Evolutionary conservation across 306 rosid species (phyloP).

Genomic region (Vigna trinervia): DNA sequence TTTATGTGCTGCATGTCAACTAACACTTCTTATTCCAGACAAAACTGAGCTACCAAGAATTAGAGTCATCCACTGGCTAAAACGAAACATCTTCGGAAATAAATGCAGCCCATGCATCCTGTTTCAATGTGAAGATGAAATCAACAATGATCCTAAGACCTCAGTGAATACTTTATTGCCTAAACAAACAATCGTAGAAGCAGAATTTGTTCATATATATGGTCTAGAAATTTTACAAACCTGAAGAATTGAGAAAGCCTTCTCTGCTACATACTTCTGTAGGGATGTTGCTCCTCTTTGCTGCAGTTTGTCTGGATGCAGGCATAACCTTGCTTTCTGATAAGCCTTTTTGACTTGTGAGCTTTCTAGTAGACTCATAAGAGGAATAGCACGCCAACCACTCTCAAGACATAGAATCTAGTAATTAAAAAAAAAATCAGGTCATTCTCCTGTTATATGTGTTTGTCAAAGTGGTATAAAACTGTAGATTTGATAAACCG

Average conservation of each 20-base stretch:
- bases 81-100: conserved; percentile 74
- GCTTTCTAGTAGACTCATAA: conserved; percentile 65
- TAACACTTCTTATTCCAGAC: conserved; percentile 28
- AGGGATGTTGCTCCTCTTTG: conserved; percentile 83
- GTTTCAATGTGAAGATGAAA: conserved; percentile 27
- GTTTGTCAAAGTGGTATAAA: not conserved
- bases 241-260: conserved; percentile 89
- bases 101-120: conserved; percentile 93
- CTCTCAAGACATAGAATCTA: conserved; percentile 80
- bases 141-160: conserved; percentile 15
- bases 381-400: conserved; percentile 77
- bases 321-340: conserved; percentile 89
- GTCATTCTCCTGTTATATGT: conserved; percentile 31
- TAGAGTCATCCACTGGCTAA: conserved; percentile 42
- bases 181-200: not conserved
- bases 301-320: conserved; percentile 92
- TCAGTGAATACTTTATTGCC: not conserved
- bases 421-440: conserved; percentile 31
- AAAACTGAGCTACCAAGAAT: conserved; percentile 43
- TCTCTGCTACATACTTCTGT: conserved; percentile 76
- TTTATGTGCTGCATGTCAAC: conserved; percentile 35
- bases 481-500: conserved; percentile 6
- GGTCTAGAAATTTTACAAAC: conserved; percentile 45
- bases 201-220: not conserved
- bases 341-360: conserved; percentile 81